phyloP scores from a whole-genome alignment of 78 protist species.

The Creolimax fragrantissima region DNA sequence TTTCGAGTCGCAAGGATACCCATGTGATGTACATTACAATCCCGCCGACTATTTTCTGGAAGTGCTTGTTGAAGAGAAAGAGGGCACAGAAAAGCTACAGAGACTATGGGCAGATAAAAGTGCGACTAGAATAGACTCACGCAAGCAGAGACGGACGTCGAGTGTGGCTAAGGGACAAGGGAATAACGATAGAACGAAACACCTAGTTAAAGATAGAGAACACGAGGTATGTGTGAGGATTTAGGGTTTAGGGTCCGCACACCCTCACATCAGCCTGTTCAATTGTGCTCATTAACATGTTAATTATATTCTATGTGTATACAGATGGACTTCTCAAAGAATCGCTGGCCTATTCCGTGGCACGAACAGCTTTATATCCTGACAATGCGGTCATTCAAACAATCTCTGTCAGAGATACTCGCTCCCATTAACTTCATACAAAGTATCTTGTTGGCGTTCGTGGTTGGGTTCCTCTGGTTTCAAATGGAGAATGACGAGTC shows the following conservation, averaged over 20 bases:
- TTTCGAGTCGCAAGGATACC: slow-evolving; percentile 16
- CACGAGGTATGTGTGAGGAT: no score
- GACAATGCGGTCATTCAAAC: not conserved
- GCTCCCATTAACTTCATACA: slow-evolving; percentile 1
- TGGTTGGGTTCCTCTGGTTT: slow-evolving; percentile 30
- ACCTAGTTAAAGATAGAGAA: no score
- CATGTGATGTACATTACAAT: slow-evolving; percentile 33
- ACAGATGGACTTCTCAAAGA: not conserved
- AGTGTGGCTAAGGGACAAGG: no score
- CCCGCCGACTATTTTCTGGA: slow-evolving; percentile 41
- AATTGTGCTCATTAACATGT: no score
- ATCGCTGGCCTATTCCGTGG: not conserved
- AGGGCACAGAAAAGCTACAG: not conserved
- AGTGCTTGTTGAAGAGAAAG: not conserved
- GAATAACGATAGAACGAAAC: no score
- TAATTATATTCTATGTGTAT: no score
- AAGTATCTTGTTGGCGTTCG: slow-evolving; percentile 8
- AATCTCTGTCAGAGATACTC: not conserved
- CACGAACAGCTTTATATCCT: not conserved
- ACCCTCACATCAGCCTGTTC: no score
- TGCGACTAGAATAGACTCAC: not conserved
- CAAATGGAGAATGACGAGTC: not conserved
- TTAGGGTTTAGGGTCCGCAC: no score
- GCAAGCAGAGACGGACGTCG: no score
- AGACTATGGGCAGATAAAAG: not conserved